Base-by-base conservation (phyloP, 768 basidiomycete species). In the Mycena crocata region DNA sequence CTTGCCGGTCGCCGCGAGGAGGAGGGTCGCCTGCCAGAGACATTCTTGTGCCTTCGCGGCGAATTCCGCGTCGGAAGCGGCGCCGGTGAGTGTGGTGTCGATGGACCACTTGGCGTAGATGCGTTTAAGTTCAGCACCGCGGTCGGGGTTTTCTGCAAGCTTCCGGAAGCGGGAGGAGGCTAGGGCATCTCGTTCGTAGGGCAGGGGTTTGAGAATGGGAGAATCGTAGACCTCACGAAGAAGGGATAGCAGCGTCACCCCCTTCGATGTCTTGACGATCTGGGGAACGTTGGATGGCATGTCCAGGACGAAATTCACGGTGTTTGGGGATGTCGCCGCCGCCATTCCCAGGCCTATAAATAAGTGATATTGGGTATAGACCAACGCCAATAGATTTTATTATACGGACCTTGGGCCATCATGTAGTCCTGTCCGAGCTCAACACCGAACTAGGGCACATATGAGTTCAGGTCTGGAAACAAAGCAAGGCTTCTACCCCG, bases 171-270 rank as follows among this genome's bases (percentile, higher is more conserved):
- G 80, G 35, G 54, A 51, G 12, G 79, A n/a, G 19, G 75, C 48
- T 6, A 55, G 15, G 1, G 26, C 37, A 28, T 87, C 70, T 6
- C 84, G 82, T 58, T 87, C 82, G 72, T 89, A 89, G 0, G 86
- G 85, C 72, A 85, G 7, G 13, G 89, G 89, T 12, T 77, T 76
- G 65, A 90, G 80, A 39, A 77, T 70, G 2, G 81, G 73, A 5
- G 86, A 85, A 59, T 83, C 84, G 74, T 89, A 88, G 4, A 85
- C 76, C 62, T 86, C 77, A 24, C 82, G 80, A 0, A 90, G 72
- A 35, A 89, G 79, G 56, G 84, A 82, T 30, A 90, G 77, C 12
- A 90, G 80, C 0, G 86, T 79, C 1, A 78, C 73, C 3, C 79
- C 79, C 21, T 75, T 57, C 1, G 64, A 35, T 0, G 37, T 9